Conservation (phyloP, 2,329 filamentous ascomycete species). For the Aspergillus spinulosporus region DNA sequence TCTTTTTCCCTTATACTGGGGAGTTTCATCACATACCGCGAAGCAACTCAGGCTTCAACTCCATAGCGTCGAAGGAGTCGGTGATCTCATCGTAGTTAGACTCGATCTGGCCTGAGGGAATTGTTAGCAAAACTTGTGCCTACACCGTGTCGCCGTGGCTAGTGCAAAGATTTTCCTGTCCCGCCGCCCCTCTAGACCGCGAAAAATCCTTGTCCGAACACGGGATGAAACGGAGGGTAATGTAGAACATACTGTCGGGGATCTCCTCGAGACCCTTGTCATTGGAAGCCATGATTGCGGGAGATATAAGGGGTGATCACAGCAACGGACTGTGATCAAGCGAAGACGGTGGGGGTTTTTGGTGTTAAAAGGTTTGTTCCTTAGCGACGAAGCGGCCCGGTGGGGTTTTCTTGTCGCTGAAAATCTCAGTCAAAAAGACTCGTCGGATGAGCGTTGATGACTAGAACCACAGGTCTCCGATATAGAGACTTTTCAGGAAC, state of each 20-base stretch:
- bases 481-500: slow-evolving; percentile 34
- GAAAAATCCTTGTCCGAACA: slow-evolving; percentile 6
- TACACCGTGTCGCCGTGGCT: background rate
- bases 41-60: slow-evolving; percentile 93
- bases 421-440: slow-evolving; percentile 19
- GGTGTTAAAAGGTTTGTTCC: slow-evolving; percentile 31
- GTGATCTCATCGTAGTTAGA: slow-evolving; percentile 99
- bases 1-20: slow-evolving; percentile 9
- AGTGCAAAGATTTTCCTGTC: slow-evolving; percentile 17
- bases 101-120: slow-evolving; percentile 84
- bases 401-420: slow-evolving; percentile 30
- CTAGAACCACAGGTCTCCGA: slow-evolving; percentile 40
- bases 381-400: slow-evolving; percentile 37
- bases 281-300: slow-evolving; percentile 92
- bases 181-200: slow-evolving; percentile 1
- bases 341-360: slow-evolving; percentile 28
- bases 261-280: slow-evolving; percentile 98
- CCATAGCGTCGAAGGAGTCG: slow-evolving; percentile 99
- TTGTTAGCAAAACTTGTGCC: slow-evolving; percentile 18
- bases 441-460: slow-evolving; percentile 21
- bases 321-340: slow-evolving; percentile 75
- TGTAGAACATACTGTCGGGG: slow-evolving; percentile 74
- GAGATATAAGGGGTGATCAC: slow-evolving; percentile 58
- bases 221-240: slow-evolving; percentile 13
- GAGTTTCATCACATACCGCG: slow-evolving; percentile 64